Conservation (phyloP, 257 asterid species). For the Phtheirospermum japonicum region DNA sequence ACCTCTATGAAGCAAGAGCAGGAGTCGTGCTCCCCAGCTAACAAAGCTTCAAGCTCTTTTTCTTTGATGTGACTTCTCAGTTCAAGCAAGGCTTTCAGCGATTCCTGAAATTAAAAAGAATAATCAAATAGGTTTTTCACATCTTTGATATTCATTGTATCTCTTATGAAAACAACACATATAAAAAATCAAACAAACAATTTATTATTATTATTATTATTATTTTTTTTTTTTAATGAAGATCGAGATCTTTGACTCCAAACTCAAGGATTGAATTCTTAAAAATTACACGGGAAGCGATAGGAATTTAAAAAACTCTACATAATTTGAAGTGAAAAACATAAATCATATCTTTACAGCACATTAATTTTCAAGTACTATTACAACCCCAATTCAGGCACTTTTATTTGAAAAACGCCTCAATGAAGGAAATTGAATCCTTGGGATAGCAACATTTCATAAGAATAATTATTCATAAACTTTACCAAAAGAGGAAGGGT, state of each 20-base stretch:
- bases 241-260: too few species aligned
- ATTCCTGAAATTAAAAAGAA: constrained; percentile 57
- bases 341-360: not conserved
- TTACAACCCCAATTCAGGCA: not conserved
- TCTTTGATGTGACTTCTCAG: constrained; percentile 68
- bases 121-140: constrained; percentile 9
- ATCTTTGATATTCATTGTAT: not conserved
- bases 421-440: constrained; percentile 1
- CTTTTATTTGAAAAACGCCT: not conserved
- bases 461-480: constrained; percentile 11
- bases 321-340: not conserved
- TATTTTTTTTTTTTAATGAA: too few species aligned
- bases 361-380: not conserved
- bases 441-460: constrained; percentile 12
- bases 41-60: constrained; percentile 89
- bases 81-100: constrained; percentile 58
- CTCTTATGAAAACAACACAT: not conserved
- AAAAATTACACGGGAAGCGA: not conserved
- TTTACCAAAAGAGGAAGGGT: constrained; percentile 7
- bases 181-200: too few species aligned
- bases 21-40: constrained; percentile 81
- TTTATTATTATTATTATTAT: too few species aligned
- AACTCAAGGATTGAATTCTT: too few species aligned
- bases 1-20: constrained; percentile 96
- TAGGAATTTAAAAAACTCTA: too few species aligned